phyloP scores from a whole-genome alignment of 1,284 basidiomycete genomes.

The Fomitopsis palustris region DNA sequence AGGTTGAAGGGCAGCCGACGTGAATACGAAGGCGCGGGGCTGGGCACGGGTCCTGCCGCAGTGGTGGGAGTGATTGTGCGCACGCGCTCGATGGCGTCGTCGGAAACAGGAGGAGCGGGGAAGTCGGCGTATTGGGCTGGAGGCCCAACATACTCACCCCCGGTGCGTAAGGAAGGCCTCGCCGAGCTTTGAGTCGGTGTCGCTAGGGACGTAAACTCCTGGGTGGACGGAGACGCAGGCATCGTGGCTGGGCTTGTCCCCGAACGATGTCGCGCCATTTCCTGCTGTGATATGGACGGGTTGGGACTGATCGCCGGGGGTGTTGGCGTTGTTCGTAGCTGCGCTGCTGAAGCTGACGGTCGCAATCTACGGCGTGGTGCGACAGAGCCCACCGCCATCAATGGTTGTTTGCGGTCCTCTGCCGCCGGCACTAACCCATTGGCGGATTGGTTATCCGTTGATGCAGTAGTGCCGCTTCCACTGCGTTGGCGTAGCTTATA shows the following conservation, averaged over 20 bases:
- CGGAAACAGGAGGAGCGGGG: constrained; percentile 52
- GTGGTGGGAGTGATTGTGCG: constrained; percentile 7
- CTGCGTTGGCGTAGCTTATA: constrained; percentile 76
- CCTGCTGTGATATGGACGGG: constrained; percentile 35
- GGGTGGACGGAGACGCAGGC: constrained; percentile 32
- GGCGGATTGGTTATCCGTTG: constrained; percentile 65
- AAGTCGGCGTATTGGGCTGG: constrained; percentile 67
- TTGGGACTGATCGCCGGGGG: constrained; percentile 31
- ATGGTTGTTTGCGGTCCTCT: constrained; percentile 46
- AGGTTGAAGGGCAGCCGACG: constrained; percentile 68
- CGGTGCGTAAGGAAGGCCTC: constrained; percentile 17
- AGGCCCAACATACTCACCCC: constrained; percentile 52
- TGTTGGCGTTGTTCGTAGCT: constrained; percentile 49
- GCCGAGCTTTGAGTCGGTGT: constrained; percentile 26
- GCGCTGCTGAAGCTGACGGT: constrained; percentile 74
- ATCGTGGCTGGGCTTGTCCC: constrained; percentile 61
- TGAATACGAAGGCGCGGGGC: constrained; percentile 36
- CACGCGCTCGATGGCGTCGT: constrained; percentile 22
- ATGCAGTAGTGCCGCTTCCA: constrained; percentile 67
- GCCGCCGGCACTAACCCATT: constrained; percentile 49
- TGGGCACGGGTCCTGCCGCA: constrained; percentile 36
- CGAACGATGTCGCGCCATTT: constrained; percentile 52
- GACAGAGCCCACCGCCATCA: constrained; percentile 49
- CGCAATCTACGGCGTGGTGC: constrained; percentile 58
- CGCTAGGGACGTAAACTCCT: constrained; percentile 15